Percentiles rank a stretch among this genome's conserved stretches.
These are phyloP conservation scores for Fragaria vesca DNA, from an alignment of 306 rosid genomes.

Conservation along the genomic window DNA sequence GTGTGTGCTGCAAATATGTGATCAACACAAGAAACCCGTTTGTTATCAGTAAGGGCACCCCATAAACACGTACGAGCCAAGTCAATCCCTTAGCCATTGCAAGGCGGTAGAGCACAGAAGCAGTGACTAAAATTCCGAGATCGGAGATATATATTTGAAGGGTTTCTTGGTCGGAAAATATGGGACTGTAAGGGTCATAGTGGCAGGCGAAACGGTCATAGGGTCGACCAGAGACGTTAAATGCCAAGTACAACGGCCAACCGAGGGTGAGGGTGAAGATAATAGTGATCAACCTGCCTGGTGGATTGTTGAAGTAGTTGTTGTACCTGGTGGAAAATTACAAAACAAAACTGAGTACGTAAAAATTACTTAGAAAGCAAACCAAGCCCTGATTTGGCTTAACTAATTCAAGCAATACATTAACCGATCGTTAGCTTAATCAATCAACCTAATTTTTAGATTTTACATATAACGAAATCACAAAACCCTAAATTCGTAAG, in stretches of 20 bases:
- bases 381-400: neutral
- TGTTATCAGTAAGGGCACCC: slow-evolving; percentile 52
- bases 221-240: slow-evolving; percentile 55
- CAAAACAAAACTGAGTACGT: neutral
- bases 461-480: no score
- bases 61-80: slow-evolving; percentile 48
- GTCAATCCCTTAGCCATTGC: slow-evolving; percentile 41
- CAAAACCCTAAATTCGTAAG: no score
- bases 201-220: slow-evolving; percentile 63
- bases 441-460: no score
- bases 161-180: slow-evolving; percentile 48
- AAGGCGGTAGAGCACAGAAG: slow-evolving; percentile 34
- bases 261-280: slow-evolving; percentile 53
- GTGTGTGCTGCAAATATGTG: slow-evolving; percentile 75
- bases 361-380: neutral
- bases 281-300: slow-evolving; percentile 41
- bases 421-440: no score
- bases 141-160: slow-evolving; percentile 48
- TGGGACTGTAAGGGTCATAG: slow-evolving; percentile 63
- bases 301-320: slow-evolving; percentile 57
- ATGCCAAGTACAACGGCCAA: slow-evolving; percentile 69
- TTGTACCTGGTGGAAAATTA: slow-evolving; percentile 25
- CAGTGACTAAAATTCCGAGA: slow-evolving; percentile 29
- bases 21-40: slow-evolving; percentile 65
- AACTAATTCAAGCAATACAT: neutral